Base-by-base conservation (phyloP, 805 yeast genomes). In the Cyberlindnera galapagoensis region DNA sequence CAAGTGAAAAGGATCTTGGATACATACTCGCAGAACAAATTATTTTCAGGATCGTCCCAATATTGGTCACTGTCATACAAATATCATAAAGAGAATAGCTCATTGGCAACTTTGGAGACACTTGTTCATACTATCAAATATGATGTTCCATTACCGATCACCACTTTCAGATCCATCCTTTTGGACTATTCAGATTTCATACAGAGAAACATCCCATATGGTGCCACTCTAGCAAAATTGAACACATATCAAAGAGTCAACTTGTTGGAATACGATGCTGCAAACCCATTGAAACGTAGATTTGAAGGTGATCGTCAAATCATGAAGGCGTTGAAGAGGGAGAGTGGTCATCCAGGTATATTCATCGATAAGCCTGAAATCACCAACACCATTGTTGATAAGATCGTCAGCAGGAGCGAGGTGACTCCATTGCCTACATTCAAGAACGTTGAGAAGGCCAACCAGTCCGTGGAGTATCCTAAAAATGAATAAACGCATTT, bases 371-470 rank as follows among this genome's bases (percentile, higher is more conserved):
- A 61, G 33, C 80, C 80, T 1, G 48, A 56, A 9, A 56, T 69
- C 12, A 54, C 60, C 2, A 71, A 71, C 41, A 21, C 54, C 38
- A 34, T 58, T 9, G 40, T 54, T 10, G 55, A 55, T 4, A 40
- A 34, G 13, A 33, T 47, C 2, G 40, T 45, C 3, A 30, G 36
- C 13, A 24, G 24, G 13, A 11, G 14, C 7, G 24, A 26, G n/a
- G 49, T 55, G 1, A 59, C 65, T 6, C 43, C 55, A 2, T 36
- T 76, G 15, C 90, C 88, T 2, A 59, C 65, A 5, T 78, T 78
- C 51, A 71, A 67, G 40, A 75, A 76, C 47, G 74, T 78, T 7
- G 88, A 81, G 42, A 76, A 73, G 49, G 80, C 83, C 5, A 60
- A 61, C 33, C 57, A 61, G 14, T 59, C 70, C 9, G 59, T 71